Conservation (phyloP, 192 early-diverging fungal genomes). For the Backusella mclennaniae region DNA sequence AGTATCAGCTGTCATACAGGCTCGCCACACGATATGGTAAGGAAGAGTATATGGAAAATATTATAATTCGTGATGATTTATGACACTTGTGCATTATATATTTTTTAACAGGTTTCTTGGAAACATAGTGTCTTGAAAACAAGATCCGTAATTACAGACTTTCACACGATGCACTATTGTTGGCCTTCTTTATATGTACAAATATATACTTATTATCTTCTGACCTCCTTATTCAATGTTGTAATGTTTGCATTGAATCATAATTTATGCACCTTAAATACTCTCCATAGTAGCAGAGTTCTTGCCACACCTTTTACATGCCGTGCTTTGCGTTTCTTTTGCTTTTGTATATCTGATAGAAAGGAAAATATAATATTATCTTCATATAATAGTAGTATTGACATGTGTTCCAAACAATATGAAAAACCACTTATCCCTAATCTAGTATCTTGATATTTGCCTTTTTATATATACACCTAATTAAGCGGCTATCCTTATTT, state of each 20-base stretch:
- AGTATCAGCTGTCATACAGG: background rate
- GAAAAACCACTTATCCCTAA: background rate
- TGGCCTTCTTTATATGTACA: background rate
- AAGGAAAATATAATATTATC: background rate
- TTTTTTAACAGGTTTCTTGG: background rate
- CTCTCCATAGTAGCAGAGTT: background rate
- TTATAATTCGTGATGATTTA: background rate
- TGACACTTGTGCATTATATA: background rate
- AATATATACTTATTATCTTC: background rate
- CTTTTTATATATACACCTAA: background rate
- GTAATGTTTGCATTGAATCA: background rate
- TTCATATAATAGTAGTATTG: background rate
- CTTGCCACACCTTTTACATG: background rate
- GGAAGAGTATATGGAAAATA: background rate
- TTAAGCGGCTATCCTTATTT: background rate
- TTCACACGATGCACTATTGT: background rate
- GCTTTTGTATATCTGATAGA: background rate
- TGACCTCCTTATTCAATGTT: background rate
- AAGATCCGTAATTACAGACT: background rate
- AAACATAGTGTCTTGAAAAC: background rate
- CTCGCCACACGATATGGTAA: background rate
- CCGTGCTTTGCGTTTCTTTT: background rate
- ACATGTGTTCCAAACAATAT: background rate
- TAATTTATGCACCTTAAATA: conserved; percentile 2
- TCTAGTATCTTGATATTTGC: background rate